phyloP scores from a whole-genome alignment of 352 stramenopile species.

The Halophytophthora batemanensis region DNA sequence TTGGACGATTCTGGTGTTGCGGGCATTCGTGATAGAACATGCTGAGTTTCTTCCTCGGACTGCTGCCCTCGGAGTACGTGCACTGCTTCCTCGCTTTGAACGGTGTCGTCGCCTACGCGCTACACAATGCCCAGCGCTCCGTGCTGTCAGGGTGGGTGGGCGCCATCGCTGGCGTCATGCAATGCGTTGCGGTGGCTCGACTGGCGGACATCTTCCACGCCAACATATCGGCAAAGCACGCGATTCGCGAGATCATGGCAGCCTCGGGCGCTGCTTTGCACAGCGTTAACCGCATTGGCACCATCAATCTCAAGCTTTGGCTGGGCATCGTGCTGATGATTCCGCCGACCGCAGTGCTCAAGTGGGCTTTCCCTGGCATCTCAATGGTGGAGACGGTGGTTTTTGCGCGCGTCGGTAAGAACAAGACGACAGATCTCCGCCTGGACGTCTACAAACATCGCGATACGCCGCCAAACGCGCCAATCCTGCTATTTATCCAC shows the following conservation, averaged over 20 bases:
- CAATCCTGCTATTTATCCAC: conserved; percentile 66
- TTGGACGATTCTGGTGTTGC: too few relatives aligned
- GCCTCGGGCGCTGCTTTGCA: conserved; percentile 22
- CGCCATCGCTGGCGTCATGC: conserved; percentile 27
- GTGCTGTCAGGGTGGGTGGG: conserved; percentile 36
- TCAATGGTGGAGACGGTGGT: conserved; percentile 32
- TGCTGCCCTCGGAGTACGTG: conserved; percentile 39
- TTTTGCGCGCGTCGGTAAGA: conserved; percentile 39
- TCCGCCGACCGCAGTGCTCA: conserved; percentile 36
- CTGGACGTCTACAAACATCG: conserved; percentile 65
- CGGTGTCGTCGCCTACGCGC: conserved; percentile 25
- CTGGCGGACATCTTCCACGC: conserved; percentile 29
- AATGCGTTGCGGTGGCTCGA: conserved; percentile 33
- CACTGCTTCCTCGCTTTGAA: conserved; percentile 43
- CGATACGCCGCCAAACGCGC: conserved; percentile 33
- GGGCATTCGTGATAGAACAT: too few relatives aligned
- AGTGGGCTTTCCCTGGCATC: conserved; percentile 34
- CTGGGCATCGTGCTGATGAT: conserved; percentile 42
- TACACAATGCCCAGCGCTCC: conserved; percentile 22
- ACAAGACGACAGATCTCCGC: conserved; percentile 36
- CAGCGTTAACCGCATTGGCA: conserved; percentile 25
- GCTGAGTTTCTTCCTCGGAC: conserved; percentile 35
- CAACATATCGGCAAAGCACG: conserved; percentile 33
- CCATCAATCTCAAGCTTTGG: conserved; percentile 35
- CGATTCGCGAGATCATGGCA: conserved; percentile 31